Conservation (phyloP, 179 eudicot species). For the Spinacia oleracea region DNA sequence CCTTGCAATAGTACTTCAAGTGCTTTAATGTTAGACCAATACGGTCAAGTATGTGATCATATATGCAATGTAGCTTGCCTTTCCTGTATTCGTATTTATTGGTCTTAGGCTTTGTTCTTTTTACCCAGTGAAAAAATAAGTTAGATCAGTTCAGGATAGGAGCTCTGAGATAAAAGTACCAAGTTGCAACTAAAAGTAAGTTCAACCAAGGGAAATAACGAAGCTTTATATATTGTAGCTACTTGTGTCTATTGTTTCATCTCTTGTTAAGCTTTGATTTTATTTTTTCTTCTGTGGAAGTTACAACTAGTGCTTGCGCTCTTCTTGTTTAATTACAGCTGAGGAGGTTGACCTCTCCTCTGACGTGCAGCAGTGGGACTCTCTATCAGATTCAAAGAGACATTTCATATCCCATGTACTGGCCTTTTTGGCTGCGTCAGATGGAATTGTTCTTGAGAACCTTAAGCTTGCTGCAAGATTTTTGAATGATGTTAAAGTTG, state of each 20-base stretch:
- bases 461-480: constrained; percentile 77
- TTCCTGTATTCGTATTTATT: background rate
- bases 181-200: background rate
- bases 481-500: constrained; percentile 70
- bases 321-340: constrained; percentile 37
- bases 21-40: background rate
- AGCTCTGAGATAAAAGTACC: background rate
- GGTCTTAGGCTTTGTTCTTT: background rate
- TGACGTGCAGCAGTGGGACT: constrained; percentile 77
- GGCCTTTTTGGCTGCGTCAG: constrained; percentile 91
- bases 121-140: background rate
- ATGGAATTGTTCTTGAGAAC: constrained; percentile 86
- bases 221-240: too few species aligned
- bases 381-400: constrained; percentile 53
- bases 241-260: too few species aligned
- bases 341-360: constrained; percentile 90
- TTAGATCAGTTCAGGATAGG: background rate
- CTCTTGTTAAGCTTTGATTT: background rate
- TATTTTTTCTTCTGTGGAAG: background rate
- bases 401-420: constrained; percentile 74
- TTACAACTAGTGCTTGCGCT: constrained; percentile 1
- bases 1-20: background rate
- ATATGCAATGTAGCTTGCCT: background rate
- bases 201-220: background rate
- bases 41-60: background rate